Conservation (phyloP, 2,329 filamentous ascomycete genomes). For the Coniochaeta sp. region DNA sequence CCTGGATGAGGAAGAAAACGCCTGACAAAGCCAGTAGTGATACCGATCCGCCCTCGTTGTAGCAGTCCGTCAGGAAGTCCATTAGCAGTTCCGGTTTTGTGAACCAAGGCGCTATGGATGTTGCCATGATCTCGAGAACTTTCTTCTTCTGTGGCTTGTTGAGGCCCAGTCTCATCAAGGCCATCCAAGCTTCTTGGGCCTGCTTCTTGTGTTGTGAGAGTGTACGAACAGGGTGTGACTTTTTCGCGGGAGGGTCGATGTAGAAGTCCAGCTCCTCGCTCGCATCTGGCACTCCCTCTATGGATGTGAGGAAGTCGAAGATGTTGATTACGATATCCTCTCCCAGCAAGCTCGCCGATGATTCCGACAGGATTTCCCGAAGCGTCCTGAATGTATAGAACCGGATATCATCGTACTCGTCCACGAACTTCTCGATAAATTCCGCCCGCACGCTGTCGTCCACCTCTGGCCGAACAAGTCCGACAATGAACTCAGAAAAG, state of each 20-base stretch:
- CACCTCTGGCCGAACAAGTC: constrained; percentile 50
- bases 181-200: constrained; percentile 82
- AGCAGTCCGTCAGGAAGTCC: constrained; percentile 95
- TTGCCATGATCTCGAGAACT: constrained; percentile 67
- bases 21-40: constrained; percentile 86
- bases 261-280: constrained; percentile 65
- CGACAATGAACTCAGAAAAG: constrained; percentile 57
- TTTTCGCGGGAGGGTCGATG: constrained; percentile 53
- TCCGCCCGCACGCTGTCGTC: constrained; percentile 58
- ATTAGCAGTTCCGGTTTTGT: constrained; percentile 80
- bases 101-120: constrained; percentile 83
- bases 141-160: constrained; percentile 70
- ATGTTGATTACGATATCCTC: constrained; percentile 45
- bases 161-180: constrained; percentile 61
- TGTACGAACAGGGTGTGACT: constrained; percentile 58
- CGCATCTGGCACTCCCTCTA: constrained; percentile 64
- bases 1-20: constrained; percentile 88
- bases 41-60: constrained; percentile 77
- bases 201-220: constrained; percentile 66
- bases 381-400: constrained; percentile 74
- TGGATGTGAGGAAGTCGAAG: constrained; percentile 55
- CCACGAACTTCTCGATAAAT: constrained; percentile 71
- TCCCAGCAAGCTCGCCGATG: constrained; percentile 11
- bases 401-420: constrained; percentile 75
- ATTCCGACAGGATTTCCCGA: constrained; percentile 42